Percentiles rank a stretch among this genome's conserved stretches.
These are phyloP conservation scores for Scheffersomyces titani DNA, from an alignment of 1,139 yeast genomes.

Conservation along the genomic window DNA sequence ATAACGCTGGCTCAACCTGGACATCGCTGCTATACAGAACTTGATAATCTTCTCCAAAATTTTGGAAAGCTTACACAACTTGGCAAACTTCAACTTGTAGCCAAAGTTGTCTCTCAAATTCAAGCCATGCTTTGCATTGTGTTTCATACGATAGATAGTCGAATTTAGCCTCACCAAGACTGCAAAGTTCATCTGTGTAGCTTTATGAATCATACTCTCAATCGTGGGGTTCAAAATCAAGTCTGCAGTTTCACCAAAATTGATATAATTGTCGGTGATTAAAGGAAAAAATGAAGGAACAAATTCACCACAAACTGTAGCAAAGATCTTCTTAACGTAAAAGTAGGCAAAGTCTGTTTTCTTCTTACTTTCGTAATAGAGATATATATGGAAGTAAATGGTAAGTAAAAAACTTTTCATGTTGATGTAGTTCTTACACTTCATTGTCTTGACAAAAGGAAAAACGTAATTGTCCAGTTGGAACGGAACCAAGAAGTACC, in stretches of 20 bases:
- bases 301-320: conserved; percentile 25
- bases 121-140: conserved; percentile 16
- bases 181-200: conserved; percentile 29
- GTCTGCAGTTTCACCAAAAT: conserved; percentile 40
- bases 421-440: conserved; percentile 32
- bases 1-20: conserved; percentile 36
- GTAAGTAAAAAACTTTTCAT: conserved; percentile 29
- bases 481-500: conserved; percentile 27
- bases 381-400: conserved; percentile 27
- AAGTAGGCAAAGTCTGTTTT: conserved; percentile 17
- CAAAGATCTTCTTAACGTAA: conserved; percentile 24
- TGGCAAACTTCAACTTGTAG: conserved; percentile 14
- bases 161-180: conserved; percentile 14
- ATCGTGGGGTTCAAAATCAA: conserved; percentile 36
- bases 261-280: conserved; percentile 25
- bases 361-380: conserved; percentile 17
- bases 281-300: conserved; percentile 31
- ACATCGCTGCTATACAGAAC: conserved; percentile 24
- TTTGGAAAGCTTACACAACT: conserved; percentile 12
- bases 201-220: conserved; percentile 31
- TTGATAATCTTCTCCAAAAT: conserved; percentile 19
- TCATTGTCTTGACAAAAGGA: conserved; percentile 34
- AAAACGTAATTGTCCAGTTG: conserved; percentile 20
- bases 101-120: conserved; percentile 14
- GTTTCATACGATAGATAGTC: conserved; percentile 13